Base-by-base conservation (phyloP, 2,329 filamentous ascomycete genomes). In the Penicillium sp. region DNA sequence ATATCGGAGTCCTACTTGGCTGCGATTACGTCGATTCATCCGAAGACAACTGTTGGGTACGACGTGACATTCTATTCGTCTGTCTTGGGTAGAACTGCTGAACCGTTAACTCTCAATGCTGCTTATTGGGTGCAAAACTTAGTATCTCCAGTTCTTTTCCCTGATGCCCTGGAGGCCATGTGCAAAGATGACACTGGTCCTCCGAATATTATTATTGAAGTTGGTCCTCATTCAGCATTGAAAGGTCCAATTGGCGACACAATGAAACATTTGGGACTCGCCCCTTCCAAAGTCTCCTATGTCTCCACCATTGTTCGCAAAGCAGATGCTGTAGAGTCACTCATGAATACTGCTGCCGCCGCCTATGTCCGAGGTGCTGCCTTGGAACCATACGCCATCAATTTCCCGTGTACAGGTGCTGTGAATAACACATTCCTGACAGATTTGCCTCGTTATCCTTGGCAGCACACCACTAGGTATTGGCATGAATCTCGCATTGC, bases 101-200 rank as follows among this genome's bases (percentile, higher is more conserved):
- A 58, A 2, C 24, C 46, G 2, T 28, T 42, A 6, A 42, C 50
- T 35, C 42, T 60, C 12, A 28, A 30, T 14, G 38, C 62, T 5
- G 28, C 47, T 5, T 74, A 76, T 53, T 75, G 72, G 70, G 62
- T 66, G 1, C 59, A 65, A 20, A 75, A 75, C 57, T 61, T 76
- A 61, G 52, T 64, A 1, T 60, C 63, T 1, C 62, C 71, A 3
- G 71, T 75, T n/a, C 59, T 67, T 1, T 76, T 74, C 58, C 62
- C 63, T 18, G 52, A 64, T 16, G 66, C 65, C 23, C 33, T 72
- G 18, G 24, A 38, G 5, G 38, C 55, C 45, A 58, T 61, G 23
- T 33, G 53, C 38, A 59, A 59, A 11, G 48, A 52, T 3, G 62
- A 59, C 3, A 52, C n/a, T 6, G 48, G n/a, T 5, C 14, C 3